Evolutionary conservation across 495 filamentous ascomycete species (phyloP).

Genomic region (Pseudoneurospora amorphoporcata): DNA sequence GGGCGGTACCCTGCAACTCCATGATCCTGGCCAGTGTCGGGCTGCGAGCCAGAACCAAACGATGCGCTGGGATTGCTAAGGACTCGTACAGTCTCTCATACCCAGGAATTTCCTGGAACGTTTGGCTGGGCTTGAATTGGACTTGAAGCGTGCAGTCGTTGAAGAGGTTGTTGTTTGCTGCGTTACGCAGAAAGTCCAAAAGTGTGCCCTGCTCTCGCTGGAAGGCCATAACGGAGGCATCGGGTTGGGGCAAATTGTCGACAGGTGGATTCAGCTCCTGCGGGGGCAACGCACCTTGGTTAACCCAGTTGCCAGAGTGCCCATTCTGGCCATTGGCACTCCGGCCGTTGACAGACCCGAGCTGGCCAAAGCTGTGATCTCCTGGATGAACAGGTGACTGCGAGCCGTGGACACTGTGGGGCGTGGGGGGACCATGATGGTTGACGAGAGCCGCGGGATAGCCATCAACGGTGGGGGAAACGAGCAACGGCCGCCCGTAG

Average conservation of each 20-base stretch:
- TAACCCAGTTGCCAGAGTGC: not conserved
- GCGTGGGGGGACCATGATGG: conserved; percentile 38
- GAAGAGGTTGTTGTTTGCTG: conserved; percentile 29
- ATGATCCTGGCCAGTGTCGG: conserved; percentile 22
- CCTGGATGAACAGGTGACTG: conserved; percentile 34
- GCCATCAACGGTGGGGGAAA: conserved; percentile 24
- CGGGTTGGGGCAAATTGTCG: not conserved
- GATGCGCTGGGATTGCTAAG: conserved; percentile 37
- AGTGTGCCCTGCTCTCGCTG: conserved; percentile 24
- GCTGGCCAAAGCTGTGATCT: conserved; percentile 20
- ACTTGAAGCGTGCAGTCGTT: conserved; percentile 42
- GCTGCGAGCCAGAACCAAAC: conserved; percentile 43
- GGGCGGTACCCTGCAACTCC: conserved; percentile 8
- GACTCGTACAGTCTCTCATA: conserved; percentile 26
- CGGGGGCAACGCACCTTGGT: not conserved
- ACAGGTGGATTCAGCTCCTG: conserved; percentile 8
- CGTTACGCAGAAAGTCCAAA: conserved; percentile 26
- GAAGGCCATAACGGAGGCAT: not conserved
- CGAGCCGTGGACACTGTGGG: conserved; percentile 45
- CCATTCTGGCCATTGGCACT: conserved; percentile 3
- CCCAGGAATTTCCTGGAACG: conserved; percentile 36
- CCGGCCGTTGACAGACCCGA: conserved; percentile 11
- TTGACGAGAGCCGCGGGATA: conserved; percentile 24
- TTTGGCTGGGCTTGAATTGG: conserved; percentile 24
- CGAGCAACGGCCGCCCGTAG: conserved; percentile 23